A percentile compares a stretch with the other conserved stretches of the same genome.
phyloP scores from a whole-genome alignment of 75 land plant genomes.

The Cunninghamia lanceolata region DNA sequence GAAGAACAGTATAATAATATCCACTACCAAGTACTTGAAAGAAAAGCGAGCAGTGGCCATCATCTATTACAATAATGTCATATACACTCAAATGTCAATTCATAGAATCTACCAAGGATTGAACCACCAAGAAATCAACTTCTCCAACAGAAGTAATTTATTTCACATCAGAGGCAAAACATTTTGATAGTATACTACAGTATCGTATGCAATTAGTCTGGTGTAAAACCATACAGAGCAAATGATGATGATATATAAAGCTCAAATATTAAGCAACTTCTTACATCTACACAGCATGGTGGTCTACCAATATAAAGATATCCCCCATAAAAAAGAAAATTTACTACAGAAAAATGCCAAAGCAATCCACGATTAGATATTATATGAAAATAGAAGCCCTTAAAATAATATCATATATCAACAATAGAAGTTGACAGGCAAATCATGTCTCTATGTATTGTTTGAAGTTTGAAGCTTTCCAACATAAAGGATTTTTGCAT shows the following conservation, averaged over 20 bases:
- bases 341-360: neutral
- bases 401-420: neutral
- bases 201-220: neutral
- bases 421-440: neutral
- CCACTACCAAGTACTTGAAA: neutral
- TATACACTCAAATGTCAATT: neutral
- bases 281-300: too few species aligned
- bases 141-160: neutral
- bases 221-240: neutral
- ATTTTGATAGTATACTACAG: neutral
- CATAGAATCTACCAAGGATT: neutral
- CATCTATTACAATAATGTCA: neutral
- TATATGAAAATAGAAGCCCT: neutral
- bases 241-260: neutral
- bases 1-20: too few species aligned
- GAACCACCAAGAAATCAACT: neutral
- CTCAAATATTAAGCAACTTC: neutral
- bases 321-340: neutral
- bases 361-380: neutral
- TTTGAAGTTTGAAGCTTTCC: neutral
- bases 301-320: neutral
- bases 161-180: neutral
- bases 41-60: neutral
- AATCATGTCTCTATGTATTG: neutral
- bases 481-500: neutral